Conservation (phyloP, 2,329 filamentous ascomycete species). For the Cadophora gregata region DNA sequence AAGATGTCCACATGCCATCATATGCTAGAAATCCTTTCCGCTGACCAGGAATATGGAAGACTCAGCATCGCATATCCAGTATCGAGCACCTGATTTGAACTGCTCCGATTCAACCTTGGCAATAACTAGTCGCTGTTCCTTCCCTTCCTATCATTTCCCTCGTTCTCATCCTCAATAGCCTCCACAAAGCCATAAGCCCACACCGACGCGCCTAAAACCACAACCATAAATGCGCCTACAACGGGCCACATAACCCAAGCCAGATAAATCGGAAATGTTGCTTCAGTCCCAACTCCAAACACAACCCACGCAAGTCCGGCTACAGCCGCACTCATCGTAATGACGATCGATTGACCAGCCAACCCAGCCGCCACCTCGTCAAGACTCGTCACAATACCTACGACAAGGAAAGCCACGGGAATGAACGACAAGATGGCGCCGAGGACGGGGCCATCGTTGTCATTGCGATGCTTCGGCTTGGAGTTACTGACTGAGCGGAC, state of each 20-base stretch:
- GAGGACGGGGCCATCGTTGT: background rate
- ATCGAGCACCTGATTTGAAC: background rate
- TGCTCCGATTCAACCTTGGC: background rate
- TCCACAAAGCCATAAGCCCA: background rate
- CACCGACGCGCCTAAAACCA: background rate
- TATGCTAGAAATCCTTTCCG: no score
- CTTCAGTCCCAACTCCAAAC: background rate
- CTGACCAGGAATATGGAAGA: no score
- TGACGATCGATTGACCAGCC: background rate
- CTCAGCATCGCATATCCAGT: background rate
- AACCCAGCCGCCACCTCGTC: background rate
- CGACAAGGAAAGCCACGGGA: background rate
- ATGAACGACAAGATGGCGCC: background rate
- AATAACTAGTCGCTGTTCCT: background rate
- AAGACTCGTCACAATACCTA: background rate
- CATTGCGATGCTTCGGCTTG: background rate
- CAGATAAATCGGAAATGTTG: background rate
- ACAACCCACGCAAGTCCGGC: background rate
- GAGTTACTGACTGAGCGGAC: background rate
- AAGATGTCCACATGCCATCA: background rate
- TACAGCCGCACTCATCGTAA: background rate
- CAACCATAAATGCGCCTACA: background rate
- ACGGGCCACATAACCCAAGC: slow-evolving; percentile 3
- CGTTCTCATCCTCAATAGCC: background rate
- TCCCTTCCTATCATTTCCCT: background rate